These are phyloP conservation scores for Dipodascopsis uninucleata DNA, from an alignment of 805 yeast species.

Conservation along the genomic window DNA sequence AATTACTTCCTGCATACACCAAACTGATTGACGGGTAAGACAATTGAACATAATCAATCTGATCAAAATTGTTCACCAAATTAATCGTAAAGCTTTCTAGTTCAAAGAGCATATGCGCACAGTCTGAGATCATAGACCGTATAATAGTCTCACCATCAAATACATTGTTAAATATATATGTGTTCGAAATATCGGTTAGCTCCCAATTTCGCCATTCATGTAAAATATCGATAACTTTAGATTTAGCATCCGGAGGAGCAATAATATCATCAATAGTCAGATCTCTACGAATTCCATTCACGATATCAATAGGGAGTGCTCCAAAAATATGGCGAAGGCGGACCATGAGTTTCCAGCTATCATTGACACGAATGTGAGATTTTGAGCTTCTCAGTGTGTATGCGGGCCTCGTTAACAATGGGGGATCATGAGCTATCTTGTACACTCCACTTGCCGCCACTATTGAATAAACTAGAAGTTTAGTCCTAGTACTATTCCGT, in stretches of 20 bases:
- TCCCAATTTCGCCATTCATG: slow-evolving; percentile 92
- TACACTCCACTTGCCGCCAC: slow-evolving; percentile 48
- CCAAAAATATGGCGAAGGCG: slow-evolving; percentile 71
- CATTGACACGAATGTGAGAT: slow-evolving; percentile 71
- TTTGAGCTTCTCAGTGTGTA: slow-evolving; percentile 67
- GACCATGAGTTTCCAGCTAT: slow-evolving; percentile 83
- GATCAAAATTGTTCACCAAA: slow-evolving; percentile 33
- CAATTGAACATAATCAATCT: slow-evolving; percentile 37
- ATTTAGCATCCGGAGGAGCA: slow-evolving; percentile 49
- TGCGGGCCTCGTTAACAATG: slow-evolving; percentile 85
- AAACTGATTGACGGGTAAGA: slow-evolving; percentile 34
- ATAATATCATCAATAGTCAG: slow-evolving; percentile 30
- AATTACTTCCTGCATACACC: neutral
- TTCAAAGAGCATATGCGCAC: slow-evolving; percentile 31
- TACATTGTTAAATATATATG: slow-evolving; percentile 51
- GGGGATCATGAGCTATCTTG: slow-evolving; percentile 75
- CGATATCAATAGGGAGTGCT: slow-evolving; percentile 47
- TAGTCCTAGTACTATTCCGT: slow-evolving; percentile 14
- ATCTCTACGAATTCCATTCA: slow-evolving; percentile 39
- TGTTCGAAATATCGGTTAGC: slow-evolving; percentile 56
- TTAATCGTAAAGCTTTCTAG: slow-evolving; percentile 37
- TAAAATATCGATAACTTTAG: slow-evolving; percentile 56
- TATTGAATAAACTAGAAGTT: slow-evolving; percentile 42
- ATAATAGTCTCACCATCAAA: slow-evolving; percentile 40
- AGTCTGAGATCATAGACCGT: slow-evolving; percentile 7